These are phyloP conservation scores for Fennellomyces sp. DNA, from an alignment of 371 early-diverging fungal genomes.

Conservation along the genomic window DNA sequence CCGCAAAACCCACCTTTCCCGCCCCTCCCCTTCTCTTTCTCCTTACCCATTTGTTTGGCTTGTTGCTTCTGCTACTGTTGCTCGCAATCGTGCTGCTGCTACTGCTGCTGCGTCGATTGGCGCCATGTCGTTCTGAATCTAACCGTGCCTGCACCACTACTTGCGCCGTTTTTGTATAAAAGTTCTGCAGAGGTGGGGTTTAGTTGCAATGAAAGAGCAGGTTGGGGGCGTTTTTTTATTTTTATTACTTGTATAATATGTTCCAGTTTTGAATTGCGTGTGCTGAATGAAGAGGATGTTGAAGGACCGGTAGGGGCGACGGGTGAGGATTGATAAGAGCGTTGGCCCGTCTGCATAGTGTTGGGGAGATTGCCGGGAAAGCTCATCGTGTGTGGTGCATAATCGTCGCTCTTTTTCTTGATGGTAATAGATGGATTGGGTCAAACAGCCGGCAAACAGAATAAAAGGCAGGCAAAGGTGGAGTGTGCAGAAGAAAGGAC, in stretches of 20 bases:
- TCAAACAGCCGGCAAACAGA: no score
- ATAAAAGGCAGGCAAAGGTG: neutral
- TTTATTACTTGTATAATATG: slow-evolving; percentile 29
- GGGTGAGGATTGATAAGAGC: slow-evolving; percentile 17
- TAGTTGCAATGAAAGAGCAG: neutral
- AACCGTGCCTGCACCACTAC: slow-evolving; percentile 50
- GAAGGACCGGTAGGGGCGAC: slow-evolving; percentile 10
- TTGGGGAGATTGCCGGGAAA: slow-evolving; percentile 12
- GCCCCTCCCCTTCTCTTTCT: no score
- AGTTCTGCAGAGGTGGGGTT: slow-evolving; percentile 37
- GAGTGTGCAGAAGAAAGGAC: no score
- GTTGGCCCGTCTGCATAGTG: slow-evolving; percentile 1
- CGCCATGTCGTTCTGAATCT: slow-evolving; percentile 4
- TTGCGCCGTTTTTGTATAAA: slow-evolving; percentile 54
- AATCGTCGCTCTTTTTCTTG: slow-evolving; percentile 2
- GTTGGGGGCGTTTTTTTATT: neutral
- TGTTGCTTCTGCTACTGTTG: slow-evolving; percentile 2
- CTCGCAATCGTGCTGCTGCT: slow-evolving; percentile 9
- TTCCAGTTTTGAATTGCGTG: slow-evolving; percentile 29
- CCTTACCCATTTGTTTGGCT: slow-evolving; percentile 33
- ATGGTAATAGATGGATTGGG: neutral
- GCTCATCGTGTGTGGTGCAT: slow-evolving; percentile 6
- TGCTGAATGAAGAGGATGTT: slow-evolving; percentile 8
- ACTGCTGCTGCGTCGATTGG: slow-evolving; percentile 2
- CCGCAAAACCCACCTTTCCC: neutral